These are phyloP conservation scores for Acacia concinna DNA, from an alignment of 331 rosid genomes.

Conservation along the genomic window DNA sequence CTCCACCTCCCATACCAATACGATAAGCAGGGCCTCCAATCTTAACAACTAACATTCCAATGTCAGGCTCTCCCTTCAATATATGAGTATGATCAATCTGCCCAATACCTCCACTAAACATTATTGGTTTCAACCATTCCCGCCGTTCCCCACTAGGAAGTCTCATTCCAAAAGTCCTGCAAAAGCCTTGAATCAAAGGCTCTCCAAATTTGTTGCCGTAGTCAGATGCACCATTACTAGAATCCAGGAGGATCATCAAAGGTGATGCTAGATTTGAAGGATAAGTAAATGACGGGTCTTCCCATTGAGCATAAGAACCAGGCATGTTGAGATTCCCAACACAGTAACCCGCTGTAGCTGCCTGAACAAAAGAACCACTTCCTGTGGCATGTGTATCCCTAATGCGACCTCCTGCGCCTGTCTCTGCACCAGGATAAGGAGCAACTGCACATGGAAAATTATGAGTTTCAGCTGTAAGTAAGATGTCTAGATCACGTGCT, in stretches of 20 bases:
- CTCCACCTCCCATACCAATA: slow-evolving; percentile 97
- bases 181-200: slow-evolving; percentile 88
- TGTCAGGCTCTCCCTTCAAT: slow-evolving; percentile 79
- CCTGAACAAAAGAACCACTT: slow-evolving; percentile 84
- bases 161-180: slow-evolving; percentile 93
- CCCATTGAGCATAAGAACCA: slow-evolving; percentile 87
- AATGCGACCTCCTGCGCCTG: slow-evolving; percentile 93
- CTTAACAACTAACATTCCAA: slow-evolving; percentile 87
- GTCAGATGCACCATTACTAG: slow-evolving; percentile 93
- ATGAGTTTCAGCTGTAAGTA: slow-evolving; percentile 94
- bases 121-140: slow-evolving; percentile 97
- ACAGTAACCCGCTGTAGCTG: slow-evolving; percentile 92
- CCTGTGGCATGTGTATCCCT: slow-evolving; percentile 90
- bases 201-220: slow-evolving; percentile 96
- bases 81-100: slow-evolving; percentile 83
- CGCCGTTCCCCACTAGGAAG: slow-evolving; percentile 88
- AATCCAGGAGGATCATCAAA: slow-evolving; percentile 77
- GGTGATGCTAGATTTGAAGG: slow-evolving; percentile 90
- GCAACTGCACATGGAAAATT: slow-evolving; percentile 98
- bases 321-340: slow-evolving; percentile 80
- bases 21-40: slow-evolving; percentile 98
- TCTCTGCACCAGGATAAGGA: slow-evolving; percentile 95
- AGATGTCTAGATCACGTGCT: slow-evolving; percentile 56
- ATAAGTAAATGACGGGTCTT: slow-evolving; percentile 73
- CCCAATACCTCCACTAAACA: slow-evolving; percentile 93